phyloP scores from a whole-genome alignment of 1,139 yeast species.

The Suhomyces anneliseae region DNA sequence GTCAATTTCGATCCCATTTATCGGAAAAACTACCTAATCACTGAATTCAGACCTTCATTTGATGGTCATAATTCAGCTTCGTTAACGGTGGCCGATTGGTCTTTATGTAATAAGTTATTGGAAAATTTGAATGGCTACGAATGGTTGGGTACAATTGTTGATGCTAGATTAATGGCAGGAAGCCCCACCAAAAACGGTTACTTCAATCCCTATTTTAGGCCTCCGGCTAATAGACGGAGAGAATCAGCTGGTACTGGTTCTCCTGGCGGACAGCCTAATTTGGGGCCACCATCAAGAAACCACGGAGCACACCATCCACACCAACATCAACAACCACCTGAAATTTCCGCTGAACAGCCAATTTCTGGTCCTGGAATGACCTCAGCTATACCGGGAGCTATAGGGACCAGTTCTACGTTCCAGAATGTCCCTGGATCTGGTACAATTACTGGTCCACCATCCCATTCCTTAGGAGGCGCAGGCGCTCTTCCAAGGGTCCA shows the following conservation, averaged over 20 bases:
- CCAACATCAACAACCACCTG: too few relatives aligned
- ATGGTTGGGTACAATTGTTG: slow-evolving; percentile 23
- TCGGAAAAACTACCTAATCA: slow-evolving; percentile 4
- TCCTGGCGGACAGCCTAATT: too few relatives aligned
- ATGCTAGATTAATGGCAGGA: slow-evolving; percentile 14
- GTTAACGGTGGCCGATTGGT: slow-evolving; percentile 19
- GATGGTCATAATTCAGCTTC: slow-evolving; percentile 9
- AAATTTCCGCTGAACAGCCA: too few relatives aligned
- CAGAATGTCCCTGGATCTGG: neutral
- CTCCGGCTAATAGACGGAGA: neutral
- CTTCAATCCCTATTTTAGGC: slow-evolving; percentile 1
- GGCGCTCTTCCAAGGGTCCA: too few relatives aligned
- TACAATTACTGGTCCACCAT: neutral
- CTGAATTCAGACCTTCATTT: slow-evolving; percentile 5
- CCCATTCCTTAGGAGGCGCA: neutral
- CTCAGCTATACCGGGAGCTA: too few relatives aligned
- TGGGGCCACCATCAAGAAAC: too few relatives aligned
- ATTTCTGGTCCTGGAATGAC: too few relatives aligned
- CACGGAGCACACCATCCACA: too few relatives aligned
- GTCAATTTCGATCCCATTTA: slow-evolving; percentile 12
- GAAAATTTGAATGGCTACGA: slow-evolving; percentile 28
- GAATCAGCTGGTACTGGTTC: too few relatives aligned
- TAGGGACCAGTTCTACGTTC: neutral
- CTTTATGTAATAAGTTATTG: slow-evolving; percentile 16
- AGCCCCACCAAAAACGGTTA: neutral